Base-by-base conservation (phyloP, 2,329 filamentous ascomycete species). In the Fusarium sp. region DNA sequence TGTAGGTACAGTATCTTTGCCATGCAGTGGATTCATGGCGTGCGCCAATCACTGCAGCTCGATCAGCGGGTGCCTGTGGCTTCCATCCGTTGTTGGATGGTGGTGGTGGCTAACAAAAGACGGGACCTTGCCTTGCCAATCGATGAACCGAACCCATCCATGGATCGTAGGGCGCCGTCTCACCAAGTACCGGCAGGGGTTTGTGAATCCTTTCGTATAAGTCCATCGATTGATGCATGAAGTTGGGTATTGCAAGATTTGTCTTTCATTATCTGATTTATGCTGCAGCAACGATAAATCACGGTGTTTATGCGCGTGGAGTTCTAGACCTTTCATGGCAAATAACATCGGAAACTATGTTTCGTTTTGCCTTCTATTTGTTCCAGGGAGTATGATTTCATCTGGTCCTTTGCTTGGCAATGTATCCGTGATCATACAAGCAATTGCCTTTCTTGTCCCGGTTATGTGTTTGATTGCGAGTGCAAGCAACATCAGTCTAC, bases 1-100 rank as follows among this genome's bases (percentile, higher is more conserved):
- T 70, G 38, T 38, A 36, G 35, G 14, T 4, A 31, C 29, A 31
- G 29, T 31, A 56, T 73, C 65, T 70, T 33, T 20, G 25, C 40
- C 57, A 22, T 66, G 70, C 36, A 52, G 66, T 73, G 57, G 36
- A 45, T 57, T 36, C 42, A 63, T 42, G 31, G 38, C 52, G 36
- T 40, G 45, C 22, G 20, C 33, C 57, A 40, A 60, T 60, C 57
- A 42, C 57, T 60, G 57, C 57, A 29, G 36, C 57, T 60, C 36
- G 57, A n/a, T 60, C 36, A 42, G 22, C 36, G 22, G 33, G 57
- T 60, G 22, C 36, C 57, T 59, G 57, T 59, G 57, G 57, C 57
- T 60, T 42, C 29, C 22, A 25, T 47, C 14, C 40, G n/a, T 38
- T 60, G 36, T 38, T 56, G 16, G 27, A 13, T 50, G 45, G 52